Evolutionary conservation across 225 moss, liverwort and hornwort species (phyloP).

Genomic region (Thuidium tamariscinum): DNA sequence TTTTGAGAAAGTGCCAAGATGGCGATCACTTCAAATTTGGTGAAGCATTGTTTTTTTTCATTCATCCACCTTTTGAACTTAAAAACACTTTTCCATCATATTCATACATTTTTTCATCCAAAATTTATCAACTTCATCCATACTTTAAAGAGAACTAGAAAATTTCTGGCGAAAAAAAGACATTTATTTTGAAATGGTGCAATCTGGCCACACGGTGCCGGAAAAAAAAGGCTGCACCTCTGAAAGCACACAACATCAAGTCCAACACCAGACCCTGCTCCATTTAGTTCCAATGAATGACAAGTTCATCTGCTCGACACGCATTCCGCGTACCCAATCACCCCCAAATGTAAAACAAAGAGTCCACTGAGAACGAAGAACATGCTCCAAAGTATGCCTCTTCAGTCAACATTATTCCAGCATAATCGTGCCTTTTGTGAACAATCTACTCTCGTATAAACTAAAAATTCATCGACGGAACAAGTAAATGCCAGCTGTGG

Average conservation of each 20-base stretch:
- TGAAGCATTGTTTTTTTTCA: too few relatives aligned
- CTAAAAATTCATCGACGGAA: background rate
- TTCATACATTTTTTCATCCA: too few relatives aligned
- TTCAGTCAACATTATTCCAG: background rate
- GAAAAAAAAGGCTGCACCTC: too few relatives aligned
- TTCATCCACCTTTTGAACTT: too few relatives aligned
- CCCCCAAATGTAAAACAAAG: background rate
- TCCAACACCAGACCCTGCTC: background rate
- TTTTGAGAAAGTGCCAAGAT: too few relatives aligned
- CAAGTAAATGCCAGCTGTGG: background rate
- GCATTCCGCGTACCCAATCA: background rate
- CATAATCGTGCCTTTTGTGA: constrained; percentile 1
- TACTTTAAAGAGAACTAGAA: too few relatives aligned
- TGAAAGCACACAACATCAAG: background rate
- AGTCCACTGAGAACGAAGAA: background rate
- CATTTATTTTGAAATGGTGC: too few relatives aligned
- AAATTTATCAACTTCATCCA: too few relatives aligned
- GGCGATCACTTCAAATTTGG: too few relatives aligned
- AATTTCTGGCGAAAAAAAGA: too few relatives aligned
- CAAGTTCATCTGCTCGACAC: background rate
- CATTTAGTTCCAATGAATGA: background rate
- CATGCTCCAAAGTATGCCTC: background rate
- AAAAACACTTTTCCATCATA: too few relatives aligned
- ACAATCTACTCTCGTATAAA: background rate
- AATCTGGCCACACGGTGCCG: too few relatives aligned